A percentile compares a stretch with the other conserved stretches of the same genome.
Evolutionary conservation across 306 rosid genomes (phyloP).

Genomic region (Morella rubra): DNA sequence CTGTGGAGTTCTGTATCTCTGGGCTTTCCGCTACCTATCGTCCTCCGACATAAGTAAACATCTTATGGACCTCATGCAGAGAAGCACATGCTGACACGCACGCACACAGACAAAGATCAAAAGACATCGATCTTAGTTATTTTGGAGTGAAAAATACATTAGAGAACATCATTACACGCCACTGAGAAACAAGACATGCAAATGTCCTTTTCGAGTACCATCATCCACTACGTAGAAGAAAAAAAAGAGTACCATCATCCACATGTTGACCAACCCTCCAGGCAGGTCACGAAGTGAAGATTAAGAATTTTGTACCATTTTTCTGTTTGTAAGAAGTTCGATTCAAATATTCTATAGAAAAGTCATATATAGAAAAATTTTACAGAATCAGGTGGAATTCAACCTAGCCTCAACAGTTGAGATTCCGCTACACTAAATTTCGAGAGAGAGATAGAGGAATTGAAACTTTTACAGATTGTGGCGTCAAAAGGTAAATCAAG

Average conservation of each 20-base stretch:
- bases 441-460: slow-evolving; percentile 7
- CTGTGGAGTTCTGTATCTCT: too few relatives aligned
- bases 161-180: background rate
- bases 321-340: slow-evolving; percentile 16
- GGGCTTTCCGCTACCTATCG: too few relatives aligned
- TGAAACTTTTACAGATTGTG: background rate
- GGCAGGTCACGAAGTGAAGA: background rate
- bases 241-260: background rate
- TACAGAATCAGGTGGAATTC: slow-evolving; percentile 33
- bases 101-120: too few relatives aligned
- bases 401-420: slow-evolving; percentile 41
- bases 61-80: too few relatives aligned
- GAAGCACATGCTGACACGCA: too few relatives aligned
- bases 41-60: too few relatives aligned
- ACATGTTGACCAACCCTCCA: background rate
- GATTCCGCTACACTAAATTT: slow-evolving; percentile 22
- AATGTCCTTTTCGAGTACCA: background rate
- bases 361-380: background rate
- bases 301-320: background rate
- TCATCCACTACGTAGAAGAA: too few relatives aligned
- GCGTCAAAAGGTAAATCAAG: slow-evolving; percentile 18
- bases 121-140: background rate
- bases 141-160: background rate
- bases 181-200: background rate
- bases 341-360: slow-evolving; percentile 1